phyloP scores from a whole-genome alignment of 192 early-diverging fungal genomes.

The Backusella macrospora region DNA sequence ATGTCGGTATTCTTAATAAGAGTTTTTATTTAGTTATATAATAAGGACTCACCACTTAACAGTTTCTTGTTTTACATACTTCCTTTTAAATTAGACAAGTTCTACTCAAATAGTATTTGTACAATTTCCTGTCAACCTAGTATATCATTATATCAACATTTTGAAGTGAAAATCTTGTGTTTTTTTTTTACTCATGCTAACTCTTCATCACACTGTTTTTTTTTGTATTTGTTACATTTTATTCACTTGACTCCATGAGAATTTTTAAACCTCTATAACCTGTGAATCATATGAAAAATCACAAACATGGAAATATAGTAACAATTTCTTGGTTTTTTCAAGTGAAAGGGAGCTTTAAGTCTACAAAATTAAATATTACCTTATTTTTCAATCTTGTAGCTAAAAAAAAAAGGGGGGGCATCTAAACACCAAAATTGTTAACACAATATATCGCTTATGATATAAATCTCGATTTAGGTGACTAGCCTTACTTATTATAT shows the following conservation, averaged over 20 bases:
- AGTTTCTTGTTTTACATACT: not conserved
- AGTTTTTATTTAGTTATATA: no score
- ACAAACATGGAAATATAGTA: not conserved
- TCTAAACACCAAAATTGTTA: no score
- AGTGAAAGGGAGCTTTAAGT: not conserved
- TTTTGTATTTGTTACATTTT: not conserved
- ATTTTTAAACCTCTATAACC: not conserved
- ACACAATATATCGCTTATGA: no score
- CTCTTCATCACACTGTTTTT: not conserved
- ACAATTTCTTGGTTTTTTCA: not conserved
- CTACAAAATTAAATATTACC: not conserved
- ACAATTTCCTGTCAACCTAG: not conserved
- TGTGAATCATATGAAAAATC: not conserved
- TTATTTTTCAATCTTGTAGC: not conserved
- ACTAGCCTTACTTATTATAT: no score
- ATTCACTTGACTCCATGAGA: not conserved
- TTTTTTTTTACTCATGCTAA: not conserved
- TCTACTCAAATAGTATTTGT: slow-evolving; percentile 1
- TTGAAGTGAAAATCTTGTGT: slow-evolving; percentile 8
- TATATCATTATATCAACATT: not conserved
- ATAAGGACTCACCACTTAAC: no score
- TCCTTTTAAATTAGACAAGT: not conserved
- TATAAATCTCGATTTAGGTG: no score
- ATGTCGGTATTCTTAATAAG: no score
- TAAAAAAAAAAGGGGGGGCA: not conserved